Base-by-base conservation (phyloP, 805 yeast species). In the Metschnikowia drakensbergensis region DNA sequence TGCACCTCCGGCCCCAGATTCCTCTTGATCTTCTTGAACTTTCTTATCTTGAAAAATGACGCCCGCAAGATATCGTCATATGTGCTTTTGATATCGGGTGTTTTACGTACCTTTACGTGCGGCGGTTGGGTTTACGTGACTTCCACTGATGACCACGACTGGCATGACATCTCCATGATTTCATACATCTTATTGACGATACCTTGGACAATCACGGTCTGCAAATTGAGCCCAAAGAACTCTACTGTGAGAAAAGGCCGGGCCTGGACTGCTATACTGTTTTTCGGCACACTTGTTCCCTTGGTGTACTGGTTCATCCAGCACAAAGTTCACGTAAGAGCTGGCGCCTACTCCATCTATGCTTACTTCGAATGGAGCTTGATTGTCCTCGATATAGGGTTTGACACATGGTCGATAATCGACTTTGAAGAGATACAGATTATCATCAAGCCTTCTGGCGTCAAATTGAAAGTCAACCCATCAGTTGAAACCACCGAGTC, bases 41-140 rank as follows among this genome's bases (percentile, higher is more conserved):
- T 79, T 57, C 58, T 86, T 31, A 66, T 81, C 54, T 66, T 75
- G 52, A 67, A 68, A 66, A 69, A 55, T 47, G 53, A 61, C 10
- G 54, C 67, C 42, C 37, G 39, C 28, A 65, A 75, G 0, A 54
- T 64, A 50, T 51, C 70, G 46, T 71, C 80, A 9, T 65, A 61
- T 47, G 53, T 74, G 52, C 76, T 77, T 37, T 51, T 83, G n/a
- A 41, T 79, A 2, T 61, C 81, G 4, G 99, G 99, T n/a, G 51
- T 87, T 2, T 46, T 87, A n/a, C 81, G 99, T 67, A 94, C 99
- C 0, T 79, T 94, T 48, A 85, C 96, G 1, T 94, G 98, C 62
- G 99, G 99, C 62, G 98, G 98, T 9, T 94, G 98, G 97, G 96
- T 95, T 6, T 94, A 94, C 63, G 86, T 94, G 54, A 94, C 99